phyloP scores from a whole-genome alignment of 2,329 filamentous ascomycete genomes.

The Cordyceps pruinosa region DNA sequence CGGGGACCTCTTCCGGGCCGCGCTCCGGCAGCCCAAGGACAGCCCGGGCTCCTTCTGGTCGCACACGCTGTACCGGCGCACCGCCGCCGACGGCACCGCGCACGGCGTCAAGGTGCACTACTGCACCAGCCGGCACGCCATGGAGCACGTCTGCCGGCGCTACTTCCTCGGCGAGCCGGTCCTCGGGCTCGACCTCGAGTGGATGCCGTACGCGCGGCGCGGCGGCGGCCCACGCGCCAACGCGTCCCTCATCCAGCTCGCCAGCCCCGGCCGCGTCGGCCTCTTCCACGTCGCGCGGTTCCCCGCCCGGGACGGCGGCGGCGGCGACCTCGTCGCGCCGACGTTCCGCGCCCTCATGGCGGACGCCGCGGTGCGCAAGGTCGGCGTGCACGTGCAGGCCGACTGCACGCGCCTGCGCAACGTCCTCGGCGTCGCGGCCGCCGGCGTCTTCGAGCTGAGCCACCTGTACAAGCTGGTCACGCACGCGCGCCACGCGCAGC shows the following conservation, averaged over 20 bases:
- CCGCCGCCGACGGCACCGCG: conserved; percentile 32
- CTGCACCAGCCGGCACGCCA: conserved; percentile 59
- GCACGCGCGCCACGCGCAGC: conserved; percentile 42
- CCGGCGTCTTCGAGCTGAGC: conserved; percentile 72
- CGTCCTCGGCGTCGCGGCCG: conserved; percentile 56
- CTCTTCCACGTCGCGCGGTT: conserved; percentile 75
- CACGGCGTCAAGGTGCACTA: conserved; percentile 66
- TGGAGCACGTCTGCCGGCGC: conserved; percentile 56
- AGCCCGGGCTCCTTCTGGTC: conserved; percentile 57
- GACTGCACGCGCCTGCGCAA: conserved; percentile 63
- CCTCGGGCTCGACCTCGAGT: conserved; percentile 88
- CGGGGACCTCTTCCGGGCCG: conserved; percentile 38
- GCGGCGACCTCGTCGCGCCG: conserved; percentile 58
- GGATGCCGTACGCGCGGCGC: conserved; percentile 50
- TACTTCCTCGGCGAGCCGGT: conserved; percentile 64
- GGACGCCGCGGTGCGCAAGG: conserved; percentile 61
- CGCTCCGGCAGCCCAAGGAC: conserved; percentile 38
- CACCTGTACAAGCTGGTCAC: conserved; percentile 75
- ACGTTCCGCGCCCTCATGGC: conserved; percentile 67
- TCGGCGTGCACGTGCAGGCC: conserved; percentile 67
- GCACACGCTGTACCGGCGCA: conserved; percentile 58
- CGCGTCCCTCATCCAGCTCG: conserved; percentile 77
- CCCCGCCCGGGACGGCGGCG: conserved; percentile 36
- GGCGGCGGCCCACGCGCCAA: conserved; percentile 53
- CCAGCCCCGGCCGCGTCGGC: conserved; percentile 66